Percentiles rank a stretch among this genome's conserved stretches.
These are phyloP conservation scores for Melaleuca quinquenervia DNA, from an alignment of 345 rosid species.

Conservation along the genomic window DNA sequence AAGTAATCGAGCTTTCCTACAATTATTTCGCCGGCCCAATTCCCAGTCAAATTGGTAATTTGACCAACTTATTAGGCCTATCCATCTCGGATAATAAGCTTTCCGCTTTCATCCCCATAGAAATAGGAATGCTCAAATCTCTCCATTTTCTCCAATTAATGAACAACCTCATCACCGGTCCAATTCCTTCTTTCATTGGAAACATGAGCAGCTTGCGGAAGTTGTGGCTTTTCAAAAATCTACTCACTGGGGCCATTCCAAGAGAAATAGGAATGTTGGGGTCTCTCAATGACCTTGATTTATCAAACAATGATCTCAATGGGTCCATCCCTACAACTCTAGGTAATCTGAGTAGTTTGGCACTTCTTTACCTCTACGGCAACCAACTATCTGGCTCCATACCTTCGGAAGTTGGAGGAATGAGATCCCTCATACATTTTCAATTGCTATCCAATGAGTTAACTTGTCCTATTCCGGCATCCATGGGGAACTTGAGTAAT, in stretches of 20 bases:
- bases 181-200: background rate
- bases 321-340: background rate
- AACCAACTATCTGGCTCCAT: background rate
- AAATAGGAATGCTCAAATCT: background rate
- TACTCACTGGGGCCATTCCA: background rate
- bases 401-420: background rate
- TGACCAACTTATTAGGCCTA: too few species aligned
- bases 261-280: background rate
- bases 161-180: background rate
- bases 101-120: conserved; percentile 2
- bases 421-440: too few species aligned
- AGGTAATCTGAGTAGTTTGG: background rate
- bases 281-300: background rate
- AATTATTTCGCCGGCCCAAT: too few species aligned
- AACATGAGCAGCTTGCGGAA: background rate
- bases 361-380: background rate
- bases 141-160: background rate
- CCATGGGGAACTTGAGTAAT: background rate
- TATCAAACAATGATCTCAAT: background rate
- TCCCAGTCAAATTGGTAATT: too few species aligned
- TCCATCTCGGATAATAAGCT: background rate
- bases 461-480: background rate
- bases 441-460: background rate
- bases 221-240: background rate
- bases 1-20: background rate